These are phyloP conservation scores for Coemansia interrupta DNA, from an alignment of 192 early-diverging fungal species.

Conservation along the genomic window DNA sequence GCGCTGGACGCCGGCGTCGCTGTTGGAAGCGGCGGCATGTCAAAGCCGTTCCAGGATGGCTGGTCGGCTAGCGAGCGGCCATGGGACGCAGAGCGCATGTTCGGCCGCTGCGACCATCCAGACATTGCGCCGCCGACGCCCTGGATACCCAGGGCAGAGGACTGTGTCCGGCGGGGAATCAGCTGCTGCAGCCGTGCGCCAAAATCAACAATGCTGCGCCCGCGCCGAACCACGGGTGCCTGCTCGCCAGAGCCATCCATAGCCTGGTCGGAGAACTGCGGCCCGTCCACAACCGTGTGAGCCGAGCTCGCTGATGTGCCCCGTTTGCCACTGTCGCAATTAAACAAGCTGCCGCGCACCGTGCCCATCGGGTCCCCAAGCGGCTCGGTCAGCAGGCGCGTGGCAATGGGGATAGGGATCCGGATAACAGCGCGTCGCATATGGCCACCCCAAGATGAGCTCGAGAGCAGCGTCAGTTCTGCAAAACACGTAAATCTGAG, in stretches of 20 bases:
- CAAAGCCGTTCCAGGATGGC: conserved; percentile 15
- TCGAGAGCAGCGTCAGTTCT: conserved; percentile 19
- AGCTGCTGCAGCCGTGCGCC: conserved; percentile 36
- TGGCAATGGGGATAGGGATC: conserved; percentile 32
- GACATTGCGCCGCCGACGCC: background rate
- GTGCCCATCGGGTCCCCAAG: background rate
- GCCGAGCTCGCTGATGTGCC: conserved; percentile 17
- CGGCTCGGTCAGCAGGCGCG: conserved; percentile 23
- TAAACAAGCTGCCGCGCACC: background rate
- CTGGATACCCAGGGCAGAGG: conserved; percentile 3
- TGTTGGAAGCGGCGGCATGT: conserved; percentile 23
- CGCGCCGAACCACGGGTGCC: conserved; percentile 8
- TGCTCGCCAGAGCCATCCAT: background rate
- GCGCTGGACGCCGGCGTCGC: conserved; percentile 6
- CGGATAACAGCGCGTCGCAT: conserved; percentile 12
- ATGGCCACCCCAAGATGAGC: conserved; percentile 33
- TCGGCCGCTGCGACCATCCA: background rate
- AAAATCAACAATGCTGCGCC: conserved; percentile 33
- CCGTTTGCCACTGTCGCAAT: background rate
- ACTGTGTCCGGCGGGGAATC: conserved; percentile 33
- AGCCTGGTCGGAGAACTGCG: no score
- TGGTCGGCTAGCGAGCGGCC: conserved; percentile 14
- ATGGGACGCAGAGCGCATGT: conserved; percentile 14
- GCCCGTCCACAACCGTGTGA: conserved; percentile 3
- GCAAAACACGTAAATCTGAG: conserved; percentile 34